Evolutionary conservation across 1,284 basidiomycete genomes (phyloP).

Genomic region (Fomitopsis schrenkii): DNA sequence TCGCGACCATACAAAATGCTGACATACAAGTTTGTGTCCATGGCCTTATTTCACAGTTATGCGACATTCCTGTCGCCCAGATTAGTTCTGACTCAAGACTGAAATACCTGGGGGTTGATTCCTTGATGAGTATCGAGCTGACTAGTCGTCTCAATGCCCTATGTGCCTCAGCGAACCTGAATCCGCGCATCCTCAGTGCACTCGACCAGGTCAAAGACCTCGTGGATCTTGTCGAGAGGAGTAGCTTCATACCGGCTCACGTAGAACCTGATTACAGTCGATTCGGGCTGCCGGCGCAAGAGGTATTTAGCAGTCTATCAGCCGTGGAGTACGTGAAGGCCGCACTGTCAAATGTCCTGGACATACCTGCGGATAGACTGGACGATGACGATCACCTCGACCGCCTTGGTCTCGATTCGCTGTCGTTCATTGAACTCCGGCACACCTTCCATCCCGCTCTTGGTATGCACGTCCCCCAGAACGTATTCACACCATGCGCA

Average conservation of each 20-base stretch:
- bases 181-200: constrained; percentile 29
- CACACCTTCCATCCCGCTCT: constrained; percentile 40
- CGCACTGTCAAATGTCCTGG: constrained; percentile 47
- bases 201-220: constrained; percentile 12
- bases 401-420: constrained; percentile 53
- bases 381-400: constrained; percentile 41
- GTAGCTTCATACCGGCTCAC: not conserved
- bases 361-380: constrained; percentile 36
- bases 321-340: constrained; percentile 26
- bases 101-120: constrained; percentile 48
- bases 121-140: constrained; percentile 53
- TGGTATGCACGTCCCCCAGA: constrained; percentile 33
- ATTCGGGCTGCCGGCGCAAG: not conserved
- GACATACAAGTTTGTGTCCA: not conserved
- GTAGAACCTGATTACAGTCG: not conserved
- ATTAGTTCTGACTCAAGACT: constrained; percentile 35
- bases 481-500: constrained; percentile 5
- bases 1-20: not conserved
- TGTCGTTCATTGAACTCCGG: constrained; percentile 58
- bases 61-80: constrained; percentile 30
- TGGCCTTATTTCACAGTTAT: constrained; percentile 39
- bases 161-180: constrained; percentile 31
- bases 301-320: no score
- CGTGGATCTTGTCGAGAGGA: not conserved
- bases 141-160: constrained; percentile 31